phyloP scores from a whole-genome alignment of 192 early-diverging fungal species.

The Linnemannia elongata region DNA sequence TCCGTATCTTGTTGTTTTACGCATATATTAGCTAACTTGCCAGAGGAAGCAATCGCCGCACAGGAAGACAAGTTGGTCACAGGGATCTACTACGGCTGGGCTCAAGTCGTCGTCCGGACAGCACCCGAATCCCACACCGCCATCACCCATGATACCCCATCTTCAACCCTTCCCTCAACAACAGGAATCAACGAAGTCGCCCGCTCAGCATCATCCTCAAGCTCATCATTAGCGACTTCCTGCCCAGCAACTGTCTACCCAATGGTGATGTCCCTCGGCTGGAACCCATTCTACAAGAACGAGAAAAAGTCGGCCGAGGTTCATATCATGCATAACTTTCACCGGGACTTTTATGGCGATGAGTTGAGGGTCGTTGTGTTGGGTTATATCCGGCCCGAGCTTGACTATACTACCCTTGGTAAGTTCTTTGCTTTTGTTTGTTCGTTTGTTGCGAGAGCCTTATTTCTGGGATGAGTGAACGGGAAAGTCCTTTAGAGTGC shows the following conservation, averaged over 20 bases:
- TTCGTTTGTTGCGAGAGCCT: not conserved
- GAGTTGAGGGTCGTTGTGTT: constrained; percentile 87
- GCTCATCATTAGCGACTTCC: constrained; percentile 36
- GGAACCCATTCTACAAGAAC: constrained; percentile 99
- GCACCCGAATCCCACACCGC: constrained; percentile 7
- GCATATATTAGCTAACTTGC: constrained; percentile 83
- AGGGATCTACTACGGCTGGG: constrained; percentile 98
- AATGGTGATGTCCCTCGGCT: constrained; percentile 99
- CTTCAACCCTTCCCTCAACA: not conserved
- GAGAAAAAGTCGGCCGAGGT: constrained; percentile 97
- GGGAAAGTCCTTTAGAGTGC: not conserved
- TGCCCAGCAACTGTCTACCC: constrained; percentile 72
- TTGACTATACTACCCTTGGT: constrained; percentile 90
- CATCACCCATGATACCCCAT: not conserved
- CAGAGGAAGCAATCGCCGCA: constrained; percentile 77
- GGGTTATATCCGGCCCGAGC: constrained; percentile 91
- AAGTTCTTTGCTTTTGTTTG: constrained; percentile 32
- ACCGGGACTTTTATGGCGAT: constrained; percentile 92
- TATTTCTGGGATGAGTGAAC: not conserved
- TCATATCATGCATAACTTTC: constrained; percentile 92
- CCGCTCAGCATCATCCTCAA: constrained; percentile 25
- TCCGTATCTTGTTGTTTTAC: not conserved
- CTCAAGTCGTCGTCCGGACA: constrained; percentile 70
- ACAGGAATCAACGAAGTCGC: not conserved
- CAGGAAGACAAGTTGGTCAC: constrained; percentile 76